Base-by-base conservation (phyloP, 352 stramenopile genomes). In the Peronospora farinosa region DNA sequence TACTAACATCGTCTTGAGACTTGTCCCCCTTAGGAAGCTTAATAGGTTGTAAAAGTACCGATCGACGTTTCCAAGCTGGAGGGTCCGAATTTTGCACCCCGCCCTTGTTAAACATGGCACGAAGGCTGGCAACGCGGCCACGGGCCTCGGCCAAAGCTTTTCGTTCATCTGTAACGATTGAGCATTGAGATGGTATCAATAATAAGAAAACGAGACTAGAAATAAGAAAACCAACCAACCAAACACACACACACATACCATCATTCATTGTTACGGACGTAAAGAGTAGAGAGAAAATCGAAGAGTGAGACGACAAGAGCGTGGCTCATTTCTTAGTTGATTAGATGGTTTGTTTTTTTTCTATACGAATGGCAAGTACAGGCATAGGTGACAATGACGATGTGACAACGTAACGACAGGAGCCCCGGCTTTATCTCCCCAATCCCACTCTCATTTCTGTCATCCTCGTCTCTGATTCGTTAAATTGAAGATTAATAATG, bases 81-180 rank as follows among this genome's bases (percentile, higher is more conserved):
- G 56, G 53, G 23, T 67, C 51, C 8, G 49, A 25, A 37, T 66
- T 56, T 33, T 38, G 44, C 10, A 66, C 47, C 0, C 55, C 47
- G 19, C 67, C 67, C 41, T 81, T 81, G 57, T 78, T 81, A 61
- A 87, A 87, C 76, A 82, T 87, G 39, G 61, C 70, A 41, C 76
- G 76, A 38, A 87, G 49, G 43, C 77, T 83, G 35, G 65, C 63
- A 23, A 85, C 73, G 41, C 76, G 72, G 37, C 73, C 76, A 43
- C 66, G 62, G 28, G 69, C 53, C 15, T 72, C 57, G 28, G 71
- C 69, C 49, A 76, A 57, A 51, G 74, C 64, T 47, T 80, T 72
- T 17, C 73, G 63, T 40, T 82, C 68, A 28, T 82, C 74, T 72
- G 52, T 49, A 9, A 39, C n/a, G 30, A 3, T 25, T 27, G n/a